A percentile compares a stretch with the other conserved stretches of the same genome.
These are phyloP conservation scores for Cyclotella baltica DNA, from an alignment of 108 stramenopile genomes.

Conservation along the genomic window DNA sequence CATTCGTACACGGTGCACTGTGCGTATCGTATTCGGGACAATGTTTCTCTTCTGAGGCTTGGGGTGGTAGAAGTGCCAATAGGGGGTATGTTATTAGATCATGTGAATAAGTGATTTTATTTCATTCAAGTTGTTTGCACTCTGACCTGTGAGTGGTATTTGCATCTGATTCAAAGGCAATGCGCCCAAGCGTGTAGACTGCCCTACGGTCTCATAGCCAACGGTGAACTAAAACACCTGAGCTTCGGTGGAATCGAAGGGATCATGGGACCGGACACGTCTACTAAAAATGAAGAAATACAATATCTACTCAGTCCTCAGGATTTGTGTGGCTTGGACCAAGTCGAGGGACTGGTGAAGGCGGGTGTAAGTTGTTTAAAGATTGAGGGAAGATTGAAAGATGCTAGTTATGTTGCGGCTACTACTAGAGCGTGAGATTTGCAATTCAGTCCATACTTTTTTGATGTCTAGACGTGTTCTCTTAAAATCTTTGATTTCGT, in stretches of 20 bases:
- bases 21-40: conserved; percentile 81
- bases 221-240: conserved; percentile 65
- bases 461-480: neutral
- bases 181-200: conserved; percentile 85
- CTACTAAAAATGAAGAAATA: conserved; percentile 45
- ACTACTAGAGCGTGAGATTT: conserved; percentile 67
- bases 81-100: neutral
- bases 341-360: conserved; percentile 63
- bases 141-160: neutral
- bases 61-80: conserved; percentile 81
- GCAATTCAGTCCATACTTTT: neutral
- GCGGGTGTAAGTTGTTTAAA: conserved; percentile 80
- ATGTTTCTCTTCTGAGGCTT: conserved; percentile 75
- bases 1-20: conserved; percentile 82
- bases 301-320: conserved; percentile 74
- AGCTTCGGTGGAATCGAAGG: conserved; percentile 56
- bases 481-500: neutral
- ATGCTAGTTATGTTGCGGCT: conserved; percentile 77
- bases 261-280: conserved; percentile 23
- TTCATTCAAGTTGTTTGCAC: neutral
- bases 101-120: neutral
- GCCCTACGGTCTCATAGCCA: conserved; percentile 76
- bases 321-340: conserved; percentile 82
- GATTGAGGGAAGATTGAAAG: conserved; percentile 86
- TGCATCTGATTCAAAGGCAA: conserved; percentile 71